Base-by-base conservation (phyloP, 2,329 filamentous ascomycete species). In the Coniochaeta hoffmannii region DNA sequence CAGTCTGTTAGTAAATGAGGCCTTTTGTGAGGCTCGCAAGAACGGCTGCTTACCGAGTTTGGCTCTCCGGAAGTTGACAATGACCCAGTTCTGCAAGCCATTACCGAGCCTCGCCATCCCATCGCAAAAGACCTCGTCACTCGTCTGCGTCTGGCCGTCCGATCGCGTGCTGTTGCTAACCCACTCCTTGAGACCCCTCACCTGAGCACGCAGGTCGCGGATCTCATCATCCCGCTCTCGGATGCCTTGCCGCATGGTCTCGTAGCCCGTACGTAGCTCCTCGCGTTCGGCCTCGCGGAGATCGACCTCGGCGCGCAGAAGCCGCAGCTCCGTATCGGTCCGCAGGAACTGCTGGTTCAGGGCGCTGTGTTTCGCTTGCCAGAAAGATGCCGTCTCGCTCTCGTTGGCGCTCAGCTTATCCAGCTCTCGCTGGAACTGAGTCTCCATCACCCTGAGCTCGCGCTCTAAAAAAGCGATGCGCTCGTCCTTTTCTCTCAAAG, bases 21-120 rank as follows among this genome's bases (percentile, higher is more conserved):
- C 5, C n/a, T 28, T 1, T 24, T 4, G 24, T 41, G 34, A 56
- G 24, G 22, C 15, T 19, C 7, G 36, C 17, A 54, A 41, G 22
- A 31, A 52, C 12, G 1, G 19, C 49, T 2, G 6, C 74, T 62
- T 65, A 80, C 78, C 72, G 50, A 87, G 69, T 69, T 79, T 87
- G 12, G 79, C 76, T 59, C 80, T 81, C 53, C 87, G 77, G 60
- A 87, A 90, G 65, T 87, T 81, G 26, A 81, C 79, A 62, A 90
- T 83, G 3, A 86, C 81, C 87, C 87, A 90, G 62, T 90, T 89
- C 70, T 89, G 86, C 61, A 89, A 69, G 24, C 85, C 81, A 62
- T 89, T 86, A 19, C 81, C 81, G 50, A 90, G 67, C 56, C 79
- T 76, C 52, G 77, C 74, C 74, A 88, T 81, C 10, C 77, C 75